These are phyloP conservation scores for Ilyonectria sp. DNA, from an alignment of 2,329 filamentous ascomycete genomes.

Conservation along the genomic window DNA sequence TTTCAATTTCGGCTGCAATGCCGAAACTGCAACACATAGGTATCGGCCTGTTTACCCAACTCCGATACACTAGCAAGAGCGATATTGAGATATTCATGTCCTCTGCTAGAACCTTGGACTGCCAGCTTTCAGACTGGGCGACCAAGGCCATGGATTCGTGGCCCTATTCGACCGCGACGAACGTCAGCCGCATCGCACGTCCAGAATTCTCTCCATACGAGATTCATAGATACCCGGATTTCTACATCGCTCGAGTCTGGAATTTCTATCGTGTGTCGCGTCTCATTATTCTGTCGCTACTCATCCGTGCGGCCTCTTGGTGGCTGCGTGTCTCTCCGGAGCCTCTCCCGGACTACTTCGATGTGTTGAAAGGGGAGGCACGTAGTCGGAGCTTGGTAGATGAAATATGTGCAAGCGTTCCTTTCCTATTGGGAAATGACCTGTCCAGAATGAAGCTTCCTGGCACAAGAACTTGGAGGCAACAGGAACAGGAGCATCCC, in stretches of 20 bases:
- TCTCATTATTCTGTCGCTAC: conserved; percentile 30
- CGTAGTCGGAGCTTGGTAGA: conserved; percentile 15
- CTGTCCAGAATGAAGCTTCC: conserved; percentile 29
- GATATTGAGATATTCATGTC: not conserved
- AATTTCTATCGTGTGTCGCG: conserved; percentile 34
- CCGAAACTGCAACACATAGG: conserved; percentile 7
- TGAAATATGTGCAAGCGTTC: conserved; percentile 32
- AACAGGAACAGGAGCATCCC: not conserved
- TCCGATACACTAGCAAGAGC: not conserved
- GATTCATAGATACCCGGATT: conserved; percentile 29
- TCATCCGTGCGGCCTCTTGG: conserved; percentile 19
- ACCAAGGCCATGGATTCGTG: not conserved
- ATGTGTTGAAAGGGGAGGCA: not conserved
- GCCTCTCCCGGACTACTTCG: not conserved
- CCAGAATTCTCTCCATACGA: conserved; percentile 12
- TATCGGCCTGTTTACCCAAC: not conserved
- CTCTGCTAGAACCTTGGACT: not conserved
- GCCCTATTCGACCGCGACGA: conserved; percentile 7
- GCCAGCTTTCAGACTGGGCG: conserved; percentile 7
- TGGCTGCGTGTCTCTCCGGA: not conserved
- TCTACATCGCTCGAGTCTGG: conserved; percentile 35
- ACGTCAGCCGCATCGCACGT: not conserved
- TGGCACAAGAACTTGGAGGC: not conserved
- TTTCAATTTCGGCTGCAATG: not conserved
- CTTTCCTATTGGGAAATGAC: conserved; percentile 27